Conservation (phyloP, 495 filamentous ascomycete genomes). For the Schizothecium vesticola region DNA sequence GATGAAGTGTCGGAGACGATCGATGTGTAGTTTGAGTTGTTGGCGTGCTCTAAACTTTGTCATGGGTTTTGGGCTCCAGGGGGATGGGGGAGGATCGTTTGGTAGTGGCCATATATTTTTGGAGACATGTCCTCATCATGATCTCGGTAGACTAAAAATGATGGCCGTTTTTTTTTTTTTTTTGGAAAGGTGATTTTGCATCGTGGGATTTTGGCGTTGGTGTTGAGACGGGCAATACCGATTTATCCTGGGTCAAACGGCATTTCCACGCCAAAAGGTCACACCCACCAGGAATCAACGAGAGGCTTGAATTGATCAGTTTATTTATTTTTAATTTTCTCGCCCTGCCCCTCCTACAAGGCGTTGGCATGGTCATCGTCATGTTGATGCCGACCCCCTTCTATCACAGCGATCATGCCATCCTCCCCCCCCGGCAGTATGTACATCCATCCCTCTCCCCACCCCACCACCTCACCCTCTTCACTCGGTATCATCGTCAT, state of each 20-base stretch:
- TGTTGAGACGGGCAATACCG: background rate
- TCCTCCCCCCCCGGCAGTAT: conserved; percentile 16
- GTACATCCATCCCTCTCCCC: conserved; percentile 11
- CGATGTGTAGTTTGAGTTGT: no score
- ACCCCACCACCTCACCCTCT: background rate
- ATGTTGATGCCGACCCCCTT: background rate
- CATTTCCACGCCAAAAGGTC: background rate
- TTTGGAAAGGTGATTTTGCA: no score
- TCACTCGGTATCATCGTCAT: conserved; percentile 56
- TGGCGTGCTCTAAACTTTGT: background rate
- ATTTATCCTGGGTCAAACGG: background rate
- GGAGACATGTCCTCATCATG: no score
- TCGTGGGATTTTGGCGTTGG: background rate
- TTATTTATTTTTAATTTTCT: background rate
- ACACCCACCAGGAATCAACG: background rate
- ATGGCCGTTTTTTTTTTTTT: no score
- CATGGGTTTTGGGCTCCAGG: background rate
- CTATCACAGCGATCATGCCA: background rate
- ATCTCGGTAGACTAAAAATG: no score
- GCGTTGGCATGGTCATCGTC: background rate
- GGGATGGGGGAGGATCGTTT: no score
- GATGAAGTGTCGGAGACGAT: no score
- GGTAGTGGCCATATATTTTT: no score
- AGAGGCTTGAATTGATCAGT: background rate
- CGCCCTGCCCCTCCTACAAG: background rate